A percentile compares a stretch with the other conserved stretches of the same genome.
Evolutionary conservation across 306 rosid species (phyloP).

Genomic region (Luffa aegyptiaca): DNA sequence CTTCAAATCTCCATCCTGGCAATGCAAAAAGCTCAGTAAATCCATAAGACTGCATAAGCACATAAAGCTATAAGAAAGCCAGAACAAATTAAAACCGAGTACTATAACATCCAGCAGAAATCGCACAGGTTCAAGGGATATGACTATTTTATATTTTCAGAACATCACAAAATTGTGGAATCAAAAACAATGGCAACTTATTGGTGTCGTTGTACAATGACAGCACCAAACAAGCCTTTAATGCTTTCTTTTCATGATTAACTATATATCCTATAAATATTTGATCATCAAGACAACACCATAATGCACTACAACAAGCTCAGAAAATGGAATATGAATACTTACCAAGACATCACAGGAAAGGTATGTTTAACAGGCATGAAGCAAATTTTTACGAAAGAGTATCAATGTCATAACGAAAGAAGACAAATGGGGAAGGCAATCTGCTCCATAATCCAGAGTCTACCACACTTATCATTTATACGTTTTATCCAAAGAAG

Average conservation of each 20-base stretch:
- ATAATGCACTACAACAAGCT: not conserved
- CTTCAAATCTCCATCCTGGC: slow-evolving; percentile 66
- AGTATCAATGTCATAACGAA: not conserved
- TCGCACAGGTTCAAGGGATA: not conserved
- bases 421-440: not conserved
- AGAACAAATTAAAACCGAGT: not conserved
- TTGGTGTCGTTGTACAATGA: not conserved
- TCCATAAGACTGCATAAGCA: not conserved
- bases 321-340: not conserved
- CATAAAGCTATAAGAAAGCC: not conserved
- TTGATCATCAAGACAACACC: not conserved
- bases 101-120: not conserved
- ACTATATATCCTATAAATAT: not conserved
- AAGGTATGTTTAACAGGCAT: not conserved
- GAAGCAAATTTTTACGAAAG: not conserved
- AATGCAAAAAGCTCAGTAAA: slow-evolving; percentile 7
- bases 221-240: not conserved
- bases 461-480: not conserved
- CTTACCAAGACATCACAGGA: not conserved
- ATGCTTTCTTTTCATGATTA: not conserved
- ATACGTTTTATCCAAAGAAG: not conserved
- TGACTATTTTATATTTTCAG: not conserved
- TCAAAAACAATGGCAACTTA: not conserved
- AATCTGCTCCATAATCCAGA: not conserved
- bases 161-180: not conserved